Evolutionary conservation across 192 early-diverging fungal species (phyloP).

Genomic region (Cetraspora pellucida): DNA sequence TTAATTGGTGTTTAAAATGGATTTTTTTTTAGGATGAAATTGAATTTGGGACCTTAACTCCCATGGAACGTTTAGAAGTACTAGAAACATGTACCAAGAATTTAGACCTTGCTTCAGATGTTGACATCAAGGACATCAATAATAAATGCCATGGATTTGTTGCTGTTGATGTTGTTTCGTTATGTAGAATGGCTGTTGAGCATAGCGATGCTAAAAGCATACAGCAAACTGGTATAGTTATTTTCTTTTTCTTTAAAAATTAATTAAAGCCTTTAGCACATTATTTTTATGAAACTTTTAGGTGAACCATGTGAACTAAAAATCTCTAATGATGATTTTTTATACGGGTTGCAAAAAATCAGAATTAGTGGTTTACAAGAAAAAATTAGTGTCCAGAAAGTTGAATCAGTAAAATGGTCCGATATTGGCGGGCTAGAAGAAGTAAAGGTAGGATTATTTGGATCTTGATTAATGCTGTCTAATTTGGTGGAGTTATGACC

Average conservation of each 20-base stretch:
- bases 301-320: constrained; percentile 18
- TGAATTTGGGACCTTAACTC: constrained; percentile 55
- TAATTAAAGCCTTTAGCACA: not conserved
- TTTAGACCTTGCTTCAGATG: not conserved
- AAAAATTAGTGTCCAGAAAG: constrained; percentile 45
- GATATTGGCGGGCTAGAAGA: constrained; percentile 80
- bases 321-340: constrained; percentile 47
- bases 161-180: constrained; percentile 54
- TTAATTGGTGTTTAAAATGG: not conserved
- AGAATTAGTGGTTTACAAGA: constrained; percentile 39
- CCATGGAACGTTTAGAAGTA: constrained; percentile 48
- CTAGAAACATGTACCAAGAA: constrained; percentile 37
- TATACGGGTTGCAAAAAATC: constrained; percentile 41
- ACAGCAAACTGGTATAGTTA: constrained; percentile 27
- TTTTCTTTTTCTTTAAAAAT: not conserved
- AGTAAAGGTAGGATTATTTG: constrained; percentile 60
- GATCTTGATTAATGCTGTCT: not conserved
- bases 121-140: constrained; percentile 40
- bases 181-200: constrained; percentile 43
- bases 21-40: constrained; percentile 46
- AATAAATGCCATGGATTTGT: constrained; percentile 57
- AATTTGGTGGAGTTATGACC: too few relatives aligned
- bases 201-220: constrained; percentile 3
- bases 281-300: constrained; percentile 6
- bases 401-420: constrained; percentile 62